A percentile compares a stretch with the other conserved stretches of the same genome.
Conservation (phyloP, 495 filamentous ascomycete species). For the Beverwykella pulmonaria region DNA sequence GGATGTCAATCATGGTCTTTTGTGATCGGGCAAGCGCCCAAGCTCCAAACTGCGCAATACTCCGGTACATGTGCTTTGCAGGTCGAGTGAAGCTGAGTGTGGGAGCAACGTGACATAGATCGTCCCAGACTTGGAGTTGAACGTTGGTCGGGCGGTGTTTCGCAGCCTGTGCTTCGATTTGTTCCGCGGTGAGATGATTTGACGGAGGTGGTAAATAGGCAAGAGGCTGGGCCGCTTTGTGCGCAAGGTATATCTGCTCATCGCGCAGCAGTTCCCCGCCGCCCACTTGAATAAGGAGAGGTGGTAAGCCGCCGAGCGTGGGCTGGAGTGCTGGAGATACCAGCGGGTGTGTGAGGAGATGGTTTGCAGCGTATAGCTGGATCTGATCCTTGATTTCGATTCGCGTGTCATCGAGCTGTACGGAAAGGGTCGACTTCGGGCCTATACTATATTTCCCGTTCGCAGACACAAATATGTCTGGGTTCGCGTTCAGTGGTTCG, state of each 20-base stretch:
- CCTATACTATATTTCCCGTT: constrained; percentile 32
- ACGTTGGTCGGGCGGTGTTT: constrained; percentile 83
- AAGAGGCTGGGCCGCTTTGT: constrained; percentile 83
- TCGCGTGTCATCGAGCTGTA: constrained; percentile 68
- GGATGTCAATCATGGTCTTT: constrained; percentile 73
- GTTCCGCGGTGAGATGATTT: constrained; percentile 60
- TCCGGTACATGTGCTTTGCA: constrained; percentile 91
- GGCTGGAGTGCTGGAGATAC: constrained; percentile 87
- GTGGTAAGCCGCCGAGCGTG: constrained; percentile 84
- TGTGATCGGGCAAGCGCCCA: constrained; percentile 87
- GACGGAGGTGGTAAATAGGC: constrained; percentile 62
- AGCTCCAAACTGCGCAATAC: constrained; percentile 86
- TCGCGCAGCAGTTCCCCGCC: constrained; percentile 88
- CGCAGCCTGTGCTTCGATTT: constrained; percentile 60
- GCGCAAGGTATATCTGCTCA: constrained; percentile 92
- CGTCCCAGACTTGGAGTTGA: constrained; percentile 95
- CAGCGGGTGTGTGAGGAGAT: constrained; percentile 80
- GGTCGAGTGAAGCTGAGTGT: constrained; percentile 91
- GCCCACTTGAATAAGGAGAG: constrained; percentile 80
- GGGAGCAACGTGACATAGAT: constrained; percentile 88
- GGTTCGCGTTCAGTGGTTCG: not conserved
- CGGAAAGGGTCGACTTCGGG: constrained; percentile 50
- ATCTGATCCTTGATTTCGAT: constrained; percentile 87
- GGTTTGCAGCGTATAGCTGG: constrained; percentile 91
- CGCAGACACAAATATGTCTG: constrained; percentile 11